Conservation (phyloP, 1,139 yeast species). For the Yamadazyma jaroonii region DNA sequence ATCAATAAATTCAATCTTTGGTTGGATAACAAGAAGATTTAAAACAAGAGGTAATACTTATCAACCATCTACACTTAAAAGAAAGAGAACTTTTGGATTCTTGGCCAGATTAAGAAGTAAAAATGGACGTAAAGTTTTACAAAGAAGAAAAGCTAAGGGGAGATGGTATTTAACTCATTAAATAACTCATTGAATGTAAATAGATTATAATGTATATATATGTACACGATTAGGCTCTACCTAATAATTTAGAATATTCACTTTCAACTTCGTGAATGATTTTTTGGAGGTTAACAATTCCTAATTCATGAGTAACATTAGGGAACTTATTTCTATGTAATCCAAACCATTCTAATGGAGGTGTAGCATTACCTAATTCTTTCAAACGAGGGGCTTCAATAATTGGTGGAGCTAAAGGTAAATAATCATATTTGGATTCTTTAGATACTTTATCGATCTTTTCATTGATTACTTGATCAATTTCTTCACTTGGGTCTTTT, state of each 20-base stretch:
- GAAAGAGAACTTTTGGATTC: slow-evolving; percentile 90
- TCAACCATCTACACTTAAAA: slow-evolving; percentile 87
- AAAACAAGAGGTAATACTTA: slow-evolving; percentile 90
- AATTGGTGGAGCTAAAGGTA: slow-evolving; percentile 69
- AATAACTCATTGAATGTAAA: slow-evolving; percentile 61
- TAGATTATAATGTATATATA: slow-evolving; percentile 1
- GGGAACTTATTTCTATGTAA: slow-evolving; percentile 84
- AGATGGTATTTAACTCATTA: slow-evolving; percentile 91
- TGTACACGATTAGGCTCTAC: slow-evolving; percentile 27
- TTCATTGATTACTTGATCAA: slow-evolving; percentile 52
- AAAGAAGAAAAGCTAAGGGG: slow-evolving; percentile 81
- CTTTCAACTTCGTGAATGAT: slow-evolving; percentile 61
- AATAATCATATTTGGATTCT: slow-evolving; percentile 56
- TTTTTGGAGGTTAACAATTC: slow-evolving; percentile 70
- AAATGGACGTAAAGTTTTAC: slow-evolving; percentile 75
- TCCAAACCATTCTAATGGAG: slow-evolving; percentile 98
- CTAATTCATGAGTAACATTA: slow-evolving; percentile 75
- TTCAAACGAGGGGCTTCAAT: slow-evolving; percentile 87
- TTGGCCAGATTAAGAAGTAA: slow-evolving; percentile 81
- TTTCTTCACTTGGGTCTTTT: slow-evolving; percentile 13
- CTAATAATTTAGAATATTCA: slow-evolving; percentile 47
- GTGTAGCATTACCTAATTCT: slow-evolving; percentile 95
- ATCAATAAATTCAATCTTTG: slow-evolving; percentile 19
- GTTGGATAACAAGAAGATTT: slow-evolving; percentile 64
- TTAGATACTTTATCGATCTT: slow-evolving; percentile 63